Percentiles rank a stretch among this genome's conserved stretches.
Conservation (phyloP, 768 basidiomycete species). For the Coprinellus micaceus region DNA sequence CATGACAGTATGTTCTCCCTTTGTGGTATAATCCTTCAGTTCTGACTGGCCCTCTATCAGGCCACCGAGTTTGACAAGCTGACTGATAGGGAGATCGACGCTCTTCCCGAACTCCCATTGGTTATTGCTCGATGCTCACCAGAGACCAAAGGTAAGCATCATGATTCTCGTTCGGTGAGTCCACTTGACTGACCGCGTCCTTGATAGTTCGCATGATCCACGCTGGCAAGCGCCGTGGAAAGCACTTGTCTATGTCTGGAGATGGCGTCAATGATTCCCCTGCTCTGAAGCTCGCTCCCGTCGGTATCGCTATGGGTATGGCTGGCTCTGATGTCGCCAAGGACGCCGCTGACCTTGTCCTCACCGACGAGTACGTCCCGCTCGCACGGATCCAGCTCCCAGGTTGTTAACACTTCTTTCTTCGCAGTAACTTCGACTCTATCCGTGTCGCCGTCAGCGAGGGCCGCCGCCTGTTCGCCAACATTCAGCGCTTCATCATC, state of each 20-base stretch:
- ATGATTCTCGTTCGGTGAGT: too few species aligned
- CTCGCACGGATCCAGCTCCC: not conserved
- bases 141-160: slow-evolving; percentile 48
- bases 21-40: too few species aligned
- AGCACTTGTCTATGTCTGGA: slow-evolving; percentile 55
- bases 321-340: slow-evolving; percentile 54
- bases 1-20: too few species aligned
- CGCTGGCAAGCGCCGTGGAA: slow-evolving; percentile 51
- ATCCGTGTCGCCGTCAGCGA: slow-evolving; percentile 56
- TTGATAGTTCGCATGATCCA: slow-evolving; percentile 58
- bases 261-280: slow-evolving; percentile 61
- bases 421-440: slow-evolving; percentile 56
- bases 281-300: slow-evolving; percentile 50
- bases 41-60: too few species aligned
- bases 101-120: slow-evolving; percentile 47
- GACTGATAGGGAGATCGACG: slow-evolving; percentile 47
- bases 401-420: not conserved
- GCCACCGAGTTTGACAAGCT: slow-evolving; percentile 56
- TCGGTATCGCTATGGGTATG: slow-evolving; percentile 59
- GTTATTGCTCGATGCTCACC: slow-evolving; percentile 60
- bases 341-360: slow-evolving; percentile 51
- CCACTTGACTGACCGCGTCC: too few species aligned
- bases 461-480: slow-evolving; percentile 55
- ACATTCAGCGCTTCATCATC: slow-evolving; percentile 54
- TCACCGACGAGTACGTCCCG: slow-evolving; percentile 46